Conservation (phyloP, 1,284 basidiomycete genomes). For the Boletellus deceptivus region DNA sequence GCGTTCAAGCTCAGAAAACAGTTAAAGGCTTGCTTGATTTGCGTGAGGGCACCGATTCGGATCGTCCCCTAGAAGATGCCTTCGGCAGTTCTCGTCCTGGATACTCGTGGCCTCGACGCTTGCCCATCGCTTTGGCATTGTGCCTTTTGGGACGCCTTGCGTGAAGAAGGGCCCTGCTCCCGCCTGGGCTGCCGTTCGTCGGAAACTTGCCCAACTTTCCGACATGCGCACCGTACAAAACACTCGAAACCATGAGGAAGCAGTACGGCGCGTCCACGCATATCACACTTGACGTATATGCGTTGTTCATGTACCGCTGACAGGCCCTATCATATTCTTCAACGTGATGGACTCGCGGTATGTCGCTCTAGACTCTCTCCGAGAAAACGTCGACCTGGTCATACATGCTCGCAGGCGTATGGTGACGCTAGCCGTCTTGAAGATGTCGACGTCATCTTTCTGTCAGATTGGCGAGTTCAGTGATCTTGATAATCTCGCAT, state of each 20-base stretch:
- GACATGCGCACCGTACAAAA: conserved; percentile 37
- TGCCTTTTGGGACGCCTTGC: conserved; percentile 5
- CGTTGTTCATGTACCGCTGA: conserved; percentile 25
- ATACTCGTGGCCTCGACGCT: background rate
- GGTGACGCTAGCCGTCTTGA: too few relatives aligned
- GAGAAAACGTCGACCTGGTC: conserved; percentile 11
- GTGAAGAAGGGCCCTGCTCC: conserved; percentile 12
- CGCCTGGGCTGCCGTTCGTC: conserved; percentile 32
- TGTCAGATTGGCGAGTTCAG: conserved; percentile 2
- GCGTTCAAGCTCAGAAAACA: too few relatives aligned
- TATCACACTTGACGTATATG: conserved; percentile 29
- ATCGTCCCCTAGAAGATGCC: too few relatives aligned
- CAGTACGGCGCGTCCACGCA: conserved; percentile 40
- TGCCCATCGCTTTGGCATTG: conserved; percentile 9
- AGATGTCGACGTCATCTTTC: background rate
- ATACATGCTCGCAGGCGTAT: conserved; percentile 9
- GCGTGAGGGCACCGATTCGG: too few relatives aligned
- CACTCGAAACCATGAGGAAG: conserved; percentile 42
- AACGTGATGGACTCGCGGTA: conserved; percentile 8
- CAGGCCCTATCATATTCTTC: conserved; percentile 20
- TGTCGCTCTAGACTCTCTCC: conserved; percentile 18
- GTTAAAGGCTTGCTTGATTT: too few relatives aligned
- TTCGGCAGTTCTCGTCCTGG: background rate
- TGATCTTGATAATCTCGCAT: conserved; percentile 18
- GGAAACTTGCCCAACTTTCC: conserved; percentile 44